A percentile compares a stretch with the other conserved stretches of the same genome.
Conservation (phyloP, 2,329 filamentous ascomycete genomes). For the Eutypa lata region DNA sequence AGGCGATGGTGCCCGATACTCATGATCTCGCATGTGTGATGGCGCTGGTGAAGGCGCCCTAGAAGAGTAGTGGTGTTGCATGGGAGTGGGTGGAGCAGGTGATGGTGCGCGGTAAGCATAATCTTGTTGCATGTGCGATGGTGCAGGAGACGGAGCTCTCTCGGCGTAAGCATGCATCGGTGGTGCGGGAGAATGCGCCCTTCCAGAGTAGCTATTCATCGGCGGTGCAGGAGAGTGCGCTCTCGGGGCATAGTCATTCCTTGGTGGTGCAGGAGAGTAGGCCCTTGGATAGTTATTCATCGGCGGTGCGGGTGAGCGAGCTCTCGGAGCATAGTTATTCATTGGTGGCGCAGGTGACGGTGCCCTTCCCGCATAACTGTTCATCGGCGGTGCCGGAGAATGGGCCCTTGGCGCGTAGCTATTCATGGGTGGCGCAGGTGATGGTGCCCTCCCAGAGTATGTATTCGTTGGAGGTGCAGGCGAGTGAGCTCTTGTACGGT, state of each 20-base stretch:
- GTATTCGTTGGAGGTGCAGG: slow-evolving; percentile 15
- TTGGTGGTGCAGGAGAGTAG: slow-evolving; percentile 35
- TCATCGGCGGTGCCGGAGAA: slow-evolving; percentile 29
- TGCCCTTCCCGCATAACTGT: slow-evolving; percentile 17
- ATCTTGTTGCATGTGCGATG: slow-evolving; percentile 13
- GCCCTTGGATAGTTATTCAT: slow-evolving; percentile 23
- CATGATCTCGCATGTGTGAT: slow-evolving; percentile 16
- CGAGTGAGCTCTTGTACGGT: slow-evolving; percentile 20
- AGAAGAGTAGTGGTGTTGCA: slow-evolving; percentile 16
- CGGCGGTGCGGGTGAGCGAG: slow-evolving; percentile 31
- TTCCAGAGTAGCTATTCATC: slow-evolving; percentile 16
- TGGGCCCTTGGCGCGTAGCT: slow-evolving; percentile 18
- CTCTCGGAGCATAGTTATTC: slow-evolving; percentile 15
- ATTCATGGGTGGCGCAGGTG: slow-evolving; percentile 1
- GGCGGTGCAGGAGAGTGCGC: slow-evolving; percentile 33
- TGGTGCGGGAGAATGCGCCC: slow-evolving; percentile 22
- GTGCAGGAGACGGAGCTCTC: slow-evolving; percentile 29
- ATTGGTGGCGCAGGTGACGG: slow-evolving; percentile 22
- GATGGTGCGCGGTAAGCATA: slow-evolving; percentile 29
- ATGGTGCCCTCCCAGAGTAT: slow-evolving; percentile 2
- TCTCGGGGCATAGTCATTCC: slow-evolving; percentile 26
- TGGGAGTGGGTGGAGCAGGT: slow-evolving; percentile 31
- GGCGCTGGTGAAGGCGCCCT: slow-evolving; percentile 26
- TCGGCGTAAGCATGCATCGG: slow-evolving; percentile 13
- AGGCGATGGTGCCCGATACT: slow-evolving; percentile 38